These are phyloP conservation scores for Solanum phureja DNA, from an alignment of 257 asterid species.

Conservation along the genomic window DNA sequence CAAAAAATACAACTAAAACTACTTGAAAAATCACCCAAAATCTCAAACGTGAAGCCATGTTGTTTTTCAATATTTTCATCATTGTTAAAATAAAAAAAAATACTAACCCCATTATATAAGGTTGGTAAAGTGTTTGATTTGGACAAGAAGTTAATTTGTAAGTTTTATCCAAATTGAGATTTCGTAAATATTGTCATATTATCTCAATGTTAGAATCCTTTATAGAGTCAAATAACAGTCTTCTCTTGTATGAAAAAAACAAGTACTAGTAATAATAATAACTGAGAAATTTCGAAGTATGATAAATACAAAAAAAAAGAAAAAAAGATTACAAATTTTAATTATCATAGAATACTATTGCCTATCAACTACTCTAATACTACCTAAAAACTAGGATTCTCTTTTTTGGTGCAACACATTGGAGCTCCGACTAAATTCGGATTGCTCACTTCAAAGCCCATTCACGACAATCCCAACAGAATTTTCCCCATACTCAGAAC, in stretches of 20 bases:
- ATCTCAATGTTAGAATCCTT: neutral
- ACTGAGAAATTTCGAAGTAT: neutral
- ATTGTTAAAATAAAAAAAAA: neutral
- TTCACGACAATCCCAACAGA: too few relatives aligned
- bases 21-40: neutral
- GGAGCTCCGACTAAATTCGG: fast-evolving
- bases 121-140: neutral
- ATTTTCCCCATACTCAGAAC: too few relatives aligned
- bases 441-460: neutral
- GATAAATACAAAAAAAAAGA: neutral
- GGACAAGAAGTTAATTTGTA: neutral
- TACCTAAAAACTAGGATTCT: neutral
- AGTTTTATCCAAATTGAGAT: neutral
- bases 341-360: neutral
- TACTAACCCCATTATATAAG: neutral
- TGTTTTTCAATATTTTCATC: neutral
- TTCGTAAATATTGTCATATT: neutral
- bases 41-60: neutral
- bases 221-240: neutral
- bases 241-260: neutral
- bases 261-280: neutral
- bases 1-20: neutral
- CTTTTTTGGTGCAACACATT: neutral
- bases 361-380: neutral
- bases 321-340: neutral